phyloP scores from a whole-genome alignment of 257 asterid genomes.

The Plantago elongata region DNA sequence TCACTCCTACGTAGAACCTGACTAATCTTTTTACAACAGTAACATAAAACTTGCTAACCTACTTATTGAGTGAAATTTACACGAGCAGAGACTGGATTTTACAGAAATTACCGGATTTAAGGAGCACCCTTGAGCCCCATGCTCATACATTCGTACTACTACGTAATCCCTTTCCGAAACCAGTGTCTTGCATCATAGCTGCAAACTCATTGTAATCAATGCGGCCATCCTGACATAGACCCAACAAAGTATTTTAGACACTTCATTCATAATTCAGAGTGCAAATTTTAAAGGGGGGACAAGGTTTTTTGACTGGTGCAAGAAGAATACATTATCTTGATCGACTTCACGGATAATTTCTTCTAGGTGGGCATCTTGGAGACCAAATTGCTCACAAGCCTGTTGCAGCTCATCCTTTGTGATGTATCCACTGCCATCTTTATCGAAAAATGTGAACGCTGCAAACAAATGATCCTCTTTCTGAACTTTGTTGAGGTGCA shows the following conservation, averaged over 20 bases:
- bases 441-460: constrained; percentile 83
- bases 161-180: constrained; percentile 41
- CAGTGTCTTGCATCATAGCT: constrained; percentile 83
- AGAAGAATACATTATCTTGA: constrained; percentile 48
- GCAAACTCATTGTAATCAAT: constrained; percentile 80
- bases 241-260: constrained; percentile 1
- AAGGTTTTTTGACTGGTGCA: not conserved
- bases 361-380: constrained; percentile 52
- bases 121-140: constrained; percentile 26
- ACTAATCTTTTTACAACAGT: constrained; percentile 30
- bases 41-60: constrained; percentile 9
- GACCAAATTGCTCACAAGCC: constrained; percentile 80
- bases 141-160: constrained; percentile 16
- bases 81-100: constrained; percentile 9
- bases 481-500: constrained; percentile 79
- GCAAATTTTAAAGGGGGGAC: not conserved
- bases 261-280: not conserved
- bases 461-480: constrained; percentile 69
- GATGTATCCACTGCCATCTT: constrained; percentile 81
- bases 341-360: constrained; percentile 87
- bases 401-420: constrained; percentile 83
- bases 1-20: constrained; percentile 21
- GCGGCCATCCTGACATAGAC: constrained; percentile 58
- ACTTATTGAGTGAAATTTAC: constrained; percentile 25
- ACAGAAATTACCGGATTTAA: constrained; percentile 20